Evolutionary conservation across 1,284 basidiomycete genomes (phyloP).

Genomic region (Fomes fomentarius): DNA sequence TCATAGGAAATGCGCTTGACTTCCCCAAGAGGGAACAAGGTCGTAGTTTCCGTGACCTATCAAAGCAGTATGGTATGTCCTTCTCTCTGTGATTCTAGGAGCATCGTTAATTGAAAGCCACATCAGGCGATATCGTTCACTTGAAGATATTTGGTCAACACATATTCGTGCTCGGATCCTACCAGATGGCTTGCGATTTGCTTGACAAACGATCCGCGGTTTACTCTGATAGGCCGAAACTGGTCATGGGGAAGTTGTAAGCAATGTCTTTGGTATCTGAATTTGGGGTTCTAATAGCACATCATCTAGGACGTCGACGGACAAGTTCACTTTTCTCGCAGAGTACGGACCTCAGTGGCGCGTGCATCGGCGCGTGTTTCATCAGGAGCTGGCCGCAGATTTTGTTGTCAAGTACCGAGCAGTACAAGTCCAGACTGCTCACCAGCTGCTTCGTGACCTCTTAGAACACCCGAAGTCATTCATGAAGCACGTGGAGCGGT

Average conservation of each 20-base stretch:
- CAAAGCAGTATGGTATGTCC: constrained; percentile 4
- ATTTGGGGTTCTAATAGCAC: neutral
- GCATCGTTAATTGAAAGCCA: no score
- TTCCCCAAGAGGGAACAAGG: constrained; percentile 2
- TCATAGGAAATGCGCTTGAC: constrained; percentile 13
- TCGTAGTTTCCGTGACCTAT: neutral
- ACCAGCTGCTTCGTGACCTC: neutral
- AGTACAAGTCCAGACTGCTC: neutral
- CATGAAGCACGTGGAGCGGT: no score
- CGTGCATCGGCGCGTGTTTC: constrained; percentile 7
- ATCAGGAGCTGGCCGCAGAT: constrained; percentile 4
- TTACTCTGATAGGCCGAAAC: constrained; percentile 15
- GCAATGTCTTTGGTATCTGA: neutral
- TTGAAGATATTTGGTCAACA: constrained; percentile 5
- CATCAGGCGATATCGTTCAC: constrained; percentile 11
- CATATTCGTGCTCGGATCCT: constrained; percentile 17
- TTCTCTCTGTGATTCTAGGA: no score
- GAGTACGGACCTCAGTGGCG: constrained; percentile 15
- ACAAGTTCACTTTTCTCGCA: constrained; percentile 1
- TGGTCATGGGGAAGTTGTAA: constrained; percentile 14
- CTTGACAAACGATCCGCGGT: constrained; percentile 19
- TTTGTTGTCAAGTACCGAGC: neutral
- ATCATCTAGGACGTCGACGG: no score
- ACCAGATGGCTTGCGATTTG: constrained; percentile 14
- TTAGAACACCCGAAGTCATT: neutral